phyloP scores from a whole-genome alignment of 257 asterid genomes.

The Jacaranda mimosifolia region DNA sequence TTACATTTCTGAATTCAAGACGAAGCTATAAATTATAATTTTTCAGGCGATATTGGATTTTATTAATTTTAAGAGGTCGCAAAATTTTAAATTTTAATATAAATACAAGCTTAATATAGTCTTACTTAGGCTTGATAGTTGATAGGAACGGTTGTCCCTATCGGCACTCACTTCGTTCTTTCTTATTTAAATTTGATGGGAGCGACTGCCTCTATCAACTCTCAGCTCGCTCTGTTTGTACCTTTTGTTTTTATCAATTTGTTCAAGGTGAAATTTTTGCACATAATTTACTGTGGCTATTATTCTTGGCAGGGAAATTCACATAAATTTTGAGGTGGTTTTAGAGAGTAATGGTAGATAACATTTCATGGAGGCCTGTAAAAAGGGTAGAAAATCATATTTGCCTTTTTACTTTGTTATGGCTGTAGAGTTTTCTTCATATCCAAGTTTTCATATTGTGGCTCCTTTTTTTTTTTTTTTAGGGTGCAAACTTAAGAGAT shows the following conservation, averaged over 20 bases:
- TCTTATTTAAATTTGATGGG: too few species aligned
- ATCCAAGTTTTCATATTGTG: constrained; percentile 42
- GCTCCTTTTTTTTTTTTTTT: not conserved
- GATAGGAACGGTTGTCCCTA: too few species aligned
- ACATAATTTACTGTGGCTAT: not conserved
- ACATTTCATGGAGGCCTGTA: constrained; percentile 36
- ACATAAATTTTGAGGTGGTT: constrained; percentile 23
- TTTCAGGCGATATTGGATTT: too few species aligned
- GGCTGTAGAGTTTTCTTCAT: constrained; percentile 45
- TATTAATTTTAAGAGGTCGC: too few species aligned
- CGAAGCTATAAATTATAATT: too few species aligned
- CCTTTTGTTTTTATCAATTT: not conserved
- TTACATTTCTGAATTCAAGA: too few species aligned
- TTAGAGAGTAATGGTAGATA: not conserved
- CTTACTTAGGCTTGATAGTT: too few species aligned
- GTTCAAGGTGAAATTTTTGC: not conserved
- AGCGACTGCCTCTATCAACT: too few species aligned
- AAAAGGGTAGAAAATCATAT: constrained; percentile 35
- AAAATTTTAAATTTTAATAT: too few species aligned
- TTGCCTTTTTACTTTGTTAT: constrained; percentile 31
- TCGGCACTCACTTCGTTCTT: too few species aligned
- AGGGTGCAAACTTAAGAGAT: constrained; percentile 13
- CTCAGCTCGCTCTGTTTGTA: too few species aligned
- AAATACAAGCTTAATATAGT: too few species aligned
- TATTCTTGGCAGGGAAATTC: constrained; percentile 19